phyloP scores from a whole-genome alignment of 176 grass and related monocot species.

The Hyparrhenia diplandra region DNA sequence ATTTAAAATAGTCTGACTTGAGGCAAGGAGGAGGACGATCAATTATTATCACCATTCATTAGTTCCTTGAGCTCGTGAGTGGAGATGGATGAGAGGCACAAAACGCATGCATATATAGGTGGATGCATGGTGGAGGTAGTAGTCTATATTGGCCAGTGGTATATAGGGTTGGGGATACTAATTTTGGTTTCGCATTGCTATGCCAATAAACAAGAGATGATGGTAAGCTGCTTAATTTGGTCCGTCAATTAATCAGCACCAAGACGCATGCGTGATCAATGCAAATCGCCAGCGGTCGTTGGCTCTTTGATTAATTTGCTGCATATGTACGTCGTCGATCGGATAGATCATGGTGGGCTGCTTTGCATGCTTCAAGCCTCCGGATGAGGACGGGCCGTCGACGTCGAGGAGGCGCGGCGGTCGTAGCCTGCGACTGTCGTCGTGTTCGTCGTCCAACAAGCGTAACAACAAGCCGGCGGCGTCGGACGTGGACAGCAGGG shows the following conservation, averaged over 20 bases:
- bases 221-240: background rate
- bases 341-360: no score
- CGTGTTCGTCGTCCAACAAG: background rate
- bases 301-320: background rate
- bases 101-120: no score
- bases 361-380: conserved; percentile 27
- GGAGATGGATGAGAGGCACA: no score
- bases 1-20: no score
- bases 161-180: background rate
- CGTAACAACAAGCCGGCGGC: background rate
- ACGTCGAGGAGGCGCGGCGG: conserved; percentile 18
- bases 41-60: no score
- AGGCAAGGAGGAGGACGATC: no score
- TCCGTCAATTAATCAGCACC: background rate
- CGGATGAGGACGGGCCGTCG: no score
- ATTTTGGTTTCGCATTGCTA: background rate
- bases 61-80: no score
- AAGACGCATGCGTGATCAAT: background rate
- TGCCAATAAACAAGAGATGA: background rate
- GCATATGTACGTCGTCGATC: no score
- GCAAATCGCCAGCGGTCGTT: background rate
- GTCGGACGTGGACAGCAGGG: background rate
- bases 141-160: background rate
- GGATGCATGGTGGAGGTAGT: no score
- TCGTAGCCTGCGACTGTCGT: background rate